Evolutionary conservation across 2,329 filamentous ascomycete genomes (phyloP).

Genomic region (Raffaelea ambrosiae): DNA sequence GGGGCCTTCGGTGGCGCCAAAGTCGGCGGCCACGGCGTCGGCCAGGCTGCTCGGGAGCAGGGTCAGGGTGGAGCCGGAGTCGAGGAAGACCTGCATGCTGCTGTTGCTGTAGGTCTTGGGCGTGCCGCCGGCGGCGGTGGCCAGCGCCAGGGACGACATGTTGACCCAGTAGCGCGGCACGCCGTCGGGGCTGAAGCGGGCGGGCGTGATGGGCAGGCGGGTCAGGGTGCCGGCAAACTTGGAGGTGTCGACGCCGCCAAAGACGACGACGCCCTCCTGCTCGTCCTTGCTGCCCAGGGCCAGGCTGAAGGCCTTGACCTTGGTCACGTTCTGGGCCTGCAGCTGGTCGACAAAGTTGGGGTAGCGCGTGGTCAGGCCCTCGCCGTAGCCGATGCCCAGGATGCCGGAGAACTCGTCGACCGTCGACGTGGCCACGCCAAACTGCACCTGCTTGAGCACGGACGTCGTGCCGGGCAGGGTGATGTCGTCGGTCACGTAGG

Average conservation of each 20-base stretch:
- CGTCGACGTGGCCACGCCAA: slow-evolving; percentile 52
- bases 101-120: slow-evolving; percentile 27
- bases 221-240: slow-evolving; percentile 55
- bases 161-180: slow-evolving; percentile 44
- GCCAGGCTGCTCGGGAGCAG: slow-evolving; percentile 53
- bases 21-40: slow-evolving; percentile 36
- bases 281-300: slow-evolving; percentile 55
- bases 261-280: slow-evolving; percentile 54
- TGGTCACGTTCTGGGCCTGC: slow-evolving; percentile 41
- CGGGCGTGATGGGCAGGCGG: slow-evolving; percentile 51
- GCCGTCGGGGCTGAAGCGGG: slow-evolving; percentile 44
- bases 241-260: slow-evolving; percentile 57
- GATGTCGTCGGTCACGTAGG: slow-evolving; percentile 40
- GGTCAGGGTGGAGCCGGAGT: slow-evolving; percentile 62
- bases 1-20: slow-evolving; percentile 29
- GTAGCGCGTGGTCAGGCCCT: slow-evolving; percentile 36
- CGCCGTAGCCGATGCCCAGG: slow-evolving; percentile 64
- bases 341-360: slow-evolving; percentile 45
- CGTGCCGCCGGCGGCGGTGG: slow-evolving; percentile 17
- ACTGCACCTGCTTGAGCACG: slow-evolving; percentile 46
- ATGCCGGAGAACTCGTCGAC: slow-evolving; percentile 48
- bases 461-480: slow-evolving; percentile 29
- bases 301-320: slow-evolving; percentile 55
- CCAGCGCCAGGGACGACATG: slow-evolving; percentile 35
- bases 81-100: slow-evolving; percentile 52